phyloP scores from a whole-genome alignment of 2,329 filamentous ascomycete species.

The Aspergillus novoparasiticus region DNA sequence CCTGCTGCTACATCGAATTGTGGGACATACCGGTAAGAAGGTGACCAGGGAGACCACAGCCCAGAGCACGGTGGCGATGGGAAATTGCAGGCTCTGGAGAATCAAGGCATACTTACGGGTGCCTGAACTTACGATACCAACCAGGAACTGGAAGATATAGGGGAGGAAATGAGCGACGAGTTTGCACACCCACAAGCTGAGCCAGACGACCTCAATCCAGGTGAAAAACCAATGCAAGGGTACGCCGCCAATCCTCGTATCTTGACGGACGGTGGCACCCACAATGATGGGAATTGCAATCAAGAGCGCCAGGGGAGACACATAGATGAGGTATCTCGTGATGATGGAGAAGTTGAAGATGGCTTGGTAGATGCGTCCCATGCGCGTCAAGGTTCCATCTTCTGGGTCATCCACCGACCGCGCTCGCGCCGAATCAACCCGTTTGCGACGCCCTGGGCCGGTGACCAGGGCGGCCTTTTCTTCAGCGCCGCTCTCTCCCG shows the following conservation, averaged over 20 bases:
- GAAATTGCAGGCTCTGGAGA: conserved; percentile 60
- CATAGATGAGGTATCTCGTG: conserved; percentile 66
- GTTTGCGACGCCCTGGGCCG: conserved; percentile 36
- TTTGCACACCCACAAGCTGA: conserved; percentile 65
- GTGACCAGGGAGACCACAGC: conserved; percentile 61
- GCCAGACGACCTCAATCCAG: conserved; percentile 67
- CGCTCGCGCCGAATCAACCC: conserved; percentile 33
- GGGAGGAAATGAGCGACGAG: conserved; percentile 61
- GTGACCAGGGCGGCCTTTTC: conserved; percentile 34
- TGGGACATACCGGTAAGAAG: conserved; percentile 53
- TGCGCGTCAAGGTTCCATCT: conserved; percentile 59
- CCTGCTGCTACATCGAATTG: neutral
- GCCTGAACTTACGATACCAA: conserved; percentile 65
- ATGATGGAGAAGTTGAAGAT: conserved; percentile 65
- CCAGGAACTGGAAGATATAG: conserved; percentile 61
- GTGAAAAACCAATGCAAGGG: conserved; percentile 63
- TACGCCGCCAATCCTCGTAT: conserved; percentile 58
- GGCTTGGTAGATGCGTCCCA: conserved; percentile 63
- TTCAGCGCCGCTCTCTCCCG: conserved; percentile 28
- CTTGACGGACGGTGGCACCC: conserved; percentile 53
- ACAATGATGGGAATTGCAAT: conserved; percentile 66
- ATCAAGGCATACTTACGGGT: conserved; percentile 66
- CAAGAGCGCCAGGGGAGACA: conserved; percentile 58
- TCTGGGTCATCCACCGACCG: conserved; percentile 45
- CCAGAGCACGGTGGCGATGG: conserved; percentile 64